A percentile compares a stretch with the other conserved stretches of the same genome.
Conservation (phyloP, 129 eudicot species). For the Helianthus annuus region HanXRQr2.0-SUNRISE NC_035435.2:110752308-110752807, state of each 20-base stretch:
- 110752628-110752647: constrained; percentile 31
- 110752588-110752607: constrained; percentile 34
- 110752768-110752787: constrained; percentile 95
- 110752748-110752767: constrained; percentile 67
- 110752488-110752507: no score
- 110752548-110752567: neutral
- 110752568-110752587: constrained; percentile 32
- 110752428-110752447: no score
- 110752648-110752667: constrained; percentile 24
- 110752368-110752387: no score
- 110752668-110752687: constrained; percentile 28
- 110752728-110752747: constrained; percentile 60
- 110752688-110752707: neutral
- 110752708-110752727: constrained; percentile 55
- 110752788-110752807: constrained; percentile 7
- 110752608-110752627: constrained; percentile 7
- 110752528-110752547: no score
- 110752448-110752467: no score
- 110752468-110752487: no score
- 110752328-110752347: no score
- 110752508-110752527: no score
- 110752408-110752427: no score
- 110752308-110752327: no score
- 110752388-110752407: no score
- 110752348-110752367: no score